Base-by-base conservation (phyloP, 1,284 basidiomycete species). In the Schizophyllum amplum region DNA sequence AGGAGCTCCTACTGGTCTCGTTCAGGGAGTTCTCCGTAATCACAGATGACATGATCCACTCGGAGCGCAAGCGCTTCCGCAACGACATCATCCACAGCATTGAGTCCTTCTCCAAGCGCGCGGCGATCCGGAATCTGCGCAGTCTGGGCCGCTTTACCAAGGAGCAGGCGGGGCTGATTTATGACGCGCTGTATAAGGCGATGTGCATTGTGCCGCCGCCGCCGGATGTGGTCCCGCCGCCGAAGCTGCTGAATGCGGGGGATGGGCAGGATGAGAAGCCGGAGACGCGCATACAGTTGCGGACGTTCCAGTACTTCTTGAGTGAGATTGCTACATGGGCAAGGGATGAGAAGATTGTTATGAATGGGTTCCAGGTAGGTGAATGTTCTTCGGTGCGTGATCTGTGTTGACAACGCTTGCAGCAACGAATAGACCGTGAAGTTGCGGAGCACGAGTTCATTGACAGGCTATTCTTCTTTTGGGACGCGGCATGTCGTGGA, bases 21-120 rank as follows among this genome's bases (percentile, higher is more conserved):
- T 98, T 98, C 82, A 85, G 97, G 57, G 97, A 99, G 71, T 99
- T 99, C 70, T 90, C 94, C 23, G 81, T 94, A 61, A 96, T 99
- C 69, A 96, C 93, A 0, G 95, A 98, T 67, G 97, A 99, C 26
- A 92, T 92, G 13, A 98, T 99, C 64, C 81, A 86, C 20, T 81
- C 82, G 20, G 96, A 99, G 71, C 86, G 97, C 24, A 83, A 85
- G 61, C 83, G 88, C 47, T 94, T 94, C 75, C 83, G 96, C 53
- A 83, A 86, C 51, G 95, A 98, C 68, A 91, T 99, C 60, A 87
- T 98, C 33, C 84, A 92, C 66, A 92, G 87, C 66, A 95, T 99
- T 63, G 97, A 99, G 73, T 85, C 84, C 5, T 99, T 98, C 72
- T 89, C 95, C 22, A 98, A 96, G 70, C 87, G 97, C n/a, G 84